Conservation (phyloP, 2,329 filamentous ascomycete genomes). For the Fusarium scirpi region DNA sequence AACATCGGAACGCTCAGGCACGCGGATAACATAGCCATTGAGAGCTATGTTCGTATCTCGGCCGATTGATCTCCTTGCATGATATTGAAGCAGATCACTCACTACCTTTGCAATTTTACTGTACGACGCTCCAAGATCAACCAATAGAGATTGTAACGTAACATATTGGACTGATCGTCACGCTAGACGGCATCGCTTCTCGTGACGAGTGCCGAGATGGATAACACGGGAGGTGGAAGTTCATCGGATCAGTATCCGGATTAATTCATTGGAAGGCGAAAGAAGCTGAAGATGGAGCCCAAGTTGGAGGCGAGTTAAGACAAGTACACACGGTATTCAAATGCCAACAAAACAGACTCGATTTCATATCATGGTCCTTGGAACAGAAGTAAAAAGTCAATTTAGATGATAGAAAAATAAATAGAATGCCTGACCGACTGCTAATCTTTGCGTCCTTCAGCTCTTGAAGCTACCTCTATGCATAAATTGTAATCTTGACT, state of each 20-base stretch:
- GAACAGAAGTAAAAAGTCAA: neutral
- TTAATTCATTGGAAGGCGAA: rapidly evolving
- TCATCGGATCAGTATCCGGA: neutral
- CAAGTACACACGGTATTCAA: too few relatives aligned
- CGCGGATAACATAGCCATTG: neutral
- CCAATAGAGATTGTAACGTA: neutral
- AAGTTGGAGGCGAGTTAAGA: rapidly evolving
- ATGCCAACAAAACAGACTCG: too few relatives aligned
- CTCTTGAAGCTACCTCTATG: neutral
- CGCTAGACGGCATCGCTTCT: neutral
- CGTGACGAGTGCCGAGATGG: too few relatives aligned
- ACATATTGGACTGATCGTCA: neutral
- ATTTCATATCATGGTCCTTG: too few relatives aligned
- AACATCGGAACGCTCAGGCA: neutral
- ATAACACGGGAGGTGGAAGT: neutral
- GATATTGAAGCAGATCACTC: neutral
- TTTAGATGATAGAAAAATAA: neutral
- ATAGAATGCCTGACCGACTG: too few relatives aligned
- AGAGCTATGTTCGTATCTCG: neutral
- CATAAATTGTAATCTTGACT: neutral
- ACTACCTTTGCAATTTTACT: neutral
- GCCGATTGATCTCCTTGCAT: neutral
- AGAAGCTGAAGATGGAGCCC: neutral
- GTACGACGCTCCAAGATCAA: neutral
- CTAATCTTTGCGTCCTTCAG: neutral